Evolutionary conservation across 1,284 basidiomycete species (phyloP).

Genomic region (Cutaneotrichosporon daszewskae): DNA sequence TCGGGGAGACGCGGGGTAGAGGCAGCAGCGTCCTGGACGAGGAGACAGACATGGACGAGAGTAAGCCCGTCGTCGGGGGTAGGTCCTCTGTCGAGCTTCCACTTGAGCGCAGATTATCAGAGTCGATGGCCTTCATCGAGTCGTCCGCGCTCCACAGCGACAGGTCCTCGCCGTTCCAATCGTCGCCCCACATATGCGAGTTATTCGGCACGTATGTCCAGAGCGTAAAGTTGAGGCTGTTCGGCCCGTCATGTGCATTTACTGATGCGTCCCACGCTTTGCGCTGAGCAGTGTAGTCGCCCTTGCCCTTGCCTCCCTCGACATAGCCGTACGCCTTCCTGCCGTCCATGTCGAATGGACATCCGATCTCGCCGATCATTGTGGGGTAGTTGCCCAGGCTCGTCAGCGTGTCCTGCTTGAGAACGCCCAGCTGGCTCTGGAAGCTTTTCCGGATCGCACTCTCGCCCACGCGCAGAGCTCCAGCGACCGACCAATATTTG

Average conservation of each 20-base stretch:
- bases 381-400: constrained; percentile 70
- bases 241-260: constrained; percentile 79
- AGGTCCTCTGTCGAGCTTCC: no score
- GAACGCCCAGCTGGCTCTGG: constrained; percentile 73
- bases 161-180: constrained; percentile 91
- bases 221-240: constrained; percentile 74
- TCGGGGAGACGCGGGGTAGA: constrained; percentile 26
- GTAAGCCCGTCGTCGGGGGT: no score
- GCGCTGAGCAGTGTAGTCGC: constrained; percentile 74
- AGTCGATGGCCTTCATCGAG: no score
- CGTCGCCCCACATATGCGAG: constrained; percentile 84
- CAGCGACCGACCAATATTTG: constrained; percentile 62
- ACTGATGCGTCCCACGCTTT: constrained; percentile 86
- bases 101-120: no score
- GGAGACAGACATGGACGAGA: constrained; percentile 1
- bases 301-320: constrained; percentile 64
- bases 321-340: constrained; percentile 67
- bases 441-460: constrained; percentile 72
- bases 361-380: constrained; percentile 92
- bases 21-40: constrained; percentile 26
- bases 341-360: constrained; percentile 73
- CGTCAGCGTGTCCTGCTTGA: constrained; percentile 61
- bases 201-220: constrained; percentile 82
- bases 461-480: constrained; percentile 64
- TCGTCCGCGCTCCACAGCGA: constrained; percentile 84